Evolutionary conservation across 225 moss, liverwort and hornwort genomes (phyloP), one percentile per base, ranked within the genome.

Genomic region (Marchantia paleacea): DNA sequence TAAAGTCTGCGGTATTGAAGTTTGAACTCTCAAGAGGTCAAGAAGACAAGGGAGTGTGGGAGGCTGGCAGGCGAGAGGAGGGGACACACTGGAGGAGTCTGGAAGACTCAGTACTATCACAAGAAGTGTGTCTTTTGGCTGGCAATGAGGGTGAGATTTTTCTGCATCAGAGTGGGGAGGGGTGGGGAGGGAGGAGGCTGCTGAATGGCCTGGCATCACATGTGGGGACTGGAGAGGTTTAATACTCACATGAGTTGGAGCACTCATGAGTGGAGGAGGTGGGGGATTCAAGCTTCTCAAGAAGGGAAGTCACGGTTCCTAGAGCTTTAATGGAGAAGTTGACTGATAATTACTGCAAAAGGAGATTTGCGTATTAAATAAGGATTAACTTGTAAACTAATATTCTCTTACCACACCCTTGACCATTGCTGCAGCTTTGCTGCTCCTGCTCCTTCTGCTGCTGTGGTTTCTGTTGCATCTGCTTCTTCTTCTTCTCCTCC

Each of bases 191-290:
- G 39, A 39, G 39, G 39, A 39, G 22, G 62, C 62, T 62, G 62
- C 62, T 62, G 62, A 28, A 28, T 68, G 30, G 16, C 25, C 68
- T 29, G 68, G n/a, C 28, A 29, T 68, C 68, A 31, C 68, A 68
- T 68, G 68, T 68, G 68, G 68, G 31, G 31, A 68, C 68, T 68
- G 68, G 15, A 65, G 31, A 68, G 68, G 28, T 68, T 68, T 68
- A 68, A 30, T 68, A 29, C 68, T 68, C 68, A 26, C 68, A 68
- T 68, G 68, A 29, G 15, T 15, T 18, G 31, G 31, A 12, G 15
- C 68, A 68, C 68, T 68, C 68, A 68, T 68, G 68, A 68, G 12
- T 31, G 30, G 4, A 31, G 29, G 31, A 68, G 68, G 57, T 12
- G 31, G 31, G 68, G 68, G 31, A 68, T 29, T 28, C 68, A 29